Evolutionary conservation across 805 yeast species (phyloP).

Genomic region (Candida boleticola): DNA sequence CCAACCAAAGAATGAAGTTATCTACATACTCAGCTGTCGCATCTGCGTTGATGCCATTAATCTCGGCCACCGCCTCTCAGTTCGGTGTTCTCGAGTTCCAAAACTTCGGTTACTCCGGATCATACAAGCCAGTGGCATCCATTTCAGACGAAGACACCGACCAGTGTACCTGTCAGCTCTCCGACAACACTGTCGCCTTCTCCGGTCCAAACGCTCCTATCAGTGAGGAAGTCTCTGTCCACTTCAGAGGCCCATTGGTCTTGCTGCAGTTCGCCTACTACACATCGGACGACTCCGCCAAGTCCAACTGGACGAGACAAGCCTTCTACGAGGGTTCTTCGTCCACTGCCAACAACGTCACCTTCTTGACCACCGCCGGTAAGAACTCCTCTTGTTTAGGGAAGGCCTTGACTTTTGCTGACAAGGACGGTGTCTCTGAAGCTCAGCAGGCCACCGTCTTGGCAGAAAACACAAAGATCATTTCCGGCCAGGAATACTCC

Average conservation of each 20-base stretch:
- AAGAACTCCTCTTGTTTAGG: constrained; percentile 62
- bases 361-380: constrained; percentile 68
- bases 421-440: constrained; percentile 48
- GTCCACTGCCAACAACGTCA: constrained; percentile 57
- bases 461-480: constrained; percentile 45
- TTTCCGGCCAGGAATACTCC: constrained; percentile 58
- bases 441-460: constrained; percentile 50
- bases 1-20: too few relatives aligned
- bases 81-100: constrained; percentile 38
- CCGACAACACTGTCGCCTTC: constrained; percentile 37
- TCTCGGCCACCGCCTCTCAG: not conserved
- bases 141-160: constrained; percentile 42
- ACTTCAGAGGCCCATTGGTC: constrained; percentile 72
- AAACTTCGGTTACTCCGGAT: constrained; percentile 57
- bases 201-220: constrained; percentile 66
- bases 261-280: constrained; percentile 62
- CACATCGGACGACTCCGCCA: constrained; percentile 27
- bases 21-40: too few relatives aligned
- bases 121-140: constrained; percentile 45
- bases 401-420: constrained; percentile 63
- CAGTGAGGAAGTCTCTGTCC: constrained; percentile 68
- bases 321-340: constrained; percentile 56
- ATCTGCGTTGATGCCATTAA: not conserved
- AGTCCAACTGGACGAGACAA: constrained; percentile 54
- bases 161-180: constrained; percentile 46